A percentile compares a stretch with the other conserved stretches of the same genome.
Evolutionary conservation across 495 filamentous ascomycete species (phyloP).

Genomic region (Aspergillus nanangensis): DNA sequence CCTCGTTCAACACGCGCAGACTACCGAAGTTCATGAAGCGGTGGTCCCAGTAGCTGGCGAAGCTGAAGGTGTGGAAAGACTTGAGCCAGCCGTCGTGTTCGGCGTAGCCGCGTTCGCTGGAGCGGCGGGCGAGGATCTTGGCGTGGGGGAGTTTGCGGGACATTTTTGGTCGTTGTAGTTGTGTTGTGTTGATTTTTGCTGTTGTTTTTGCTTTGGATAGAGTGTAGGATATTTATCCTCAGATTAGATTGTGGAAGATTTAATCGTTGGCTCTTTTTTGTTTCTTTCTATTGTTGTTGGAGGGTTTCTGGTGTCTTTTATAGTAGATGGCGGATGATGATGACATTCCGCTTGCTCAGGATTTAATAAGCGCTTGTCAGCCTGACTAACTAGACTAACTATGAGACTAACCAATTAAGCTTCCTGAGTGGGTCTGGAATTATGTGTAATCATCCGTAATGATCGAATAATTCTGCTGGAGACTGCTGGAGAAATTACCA

Average conservation of each 20-base stretch:
- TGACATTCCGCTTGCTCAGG: neutral
- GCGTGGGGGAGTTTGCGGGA: constrained; percentile 56
- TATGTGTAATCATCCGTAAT: too few species aligned
- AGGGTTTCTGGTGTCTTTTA: neutral
- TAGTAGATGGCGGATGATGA: neutral
- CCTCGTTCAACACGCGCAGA: constrained; percentile 78
- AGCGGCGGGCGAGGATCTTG: constrained; percentile 58
- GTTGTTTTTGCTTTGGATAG: neutral
- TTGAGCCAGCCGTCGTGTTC: constrained; percentile 83
- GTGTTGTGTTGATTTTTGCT: neutral
- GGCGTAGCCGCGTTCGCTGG: constrained; percentile 60
- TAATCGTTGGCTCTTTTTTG: too few species aligned
- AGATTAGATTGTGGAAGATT: too few species aligned
- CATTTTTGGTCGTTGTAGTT: constrained; percentile 45
- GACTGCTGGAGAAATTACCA: too few species aligned
- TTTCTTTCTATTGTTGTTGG: too few species aligned
- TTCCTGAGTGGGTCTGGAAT: too few species aligned
- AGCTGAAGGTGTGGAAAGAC: constrained; percentile 77
- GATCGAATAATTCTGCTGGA: neutral
- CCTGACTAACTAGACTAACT: neutral
- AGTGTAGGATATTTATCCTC: too few species aligned
- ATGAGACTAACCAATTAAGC: too few species aligned
- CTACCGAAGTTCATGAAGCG: constrained; percentile 59
- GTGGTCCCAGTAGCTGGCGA: constrained; percentile 69
- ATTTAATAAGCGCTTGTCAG: neutral